Conservation (phyloP, 805 yeast species). For the Candida xiaguanensis region DNA sequence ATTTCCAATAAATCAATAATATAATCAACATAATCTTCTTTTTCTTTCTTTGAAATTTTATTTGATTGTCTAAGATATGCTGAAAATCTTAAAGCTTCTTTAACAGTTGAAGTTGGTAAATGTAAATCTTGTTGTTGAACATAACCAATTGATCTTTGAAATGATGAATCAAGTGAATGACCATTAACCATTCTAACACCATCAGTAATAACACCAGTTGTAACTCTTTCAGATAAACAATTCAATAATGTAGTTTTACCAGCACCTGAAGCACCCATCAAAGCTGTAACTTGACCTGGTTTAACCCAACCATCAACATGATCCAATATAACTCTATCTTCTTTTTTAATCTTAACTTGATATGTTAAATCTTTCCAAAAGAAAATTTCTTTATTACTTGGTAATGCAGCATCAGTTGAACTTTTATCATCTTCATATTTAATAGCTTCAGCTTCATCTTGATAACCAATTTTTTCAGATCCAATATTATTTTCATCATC, state of each 20-base stretch:
- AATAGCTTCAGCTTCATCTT: slow-evolving; percentile 26
- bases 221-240: slow-evolving; percentile 67
- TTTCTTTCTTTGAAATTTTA: slow-evolving; percentile 42
- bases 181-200: slow-evolving; percentile 65
- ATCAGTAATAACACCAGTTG: slow-evolving; percentile 68
- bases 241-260: slow-evolving; percentile 79
- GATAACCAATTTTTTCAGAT: slow-evolving; percentile 24
- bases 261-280: slow-evolving; percentile 87
- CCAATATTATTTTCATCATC: slow-evolving; percentile 15
- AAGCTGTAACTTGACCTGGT: slow-evolving; percentile 78
- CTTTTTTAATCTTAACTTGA: slow-evolving; percentile 59
- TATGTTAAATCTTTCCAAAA: slow-evolving; percentile 78
- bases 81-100: slow-evolving; percentile 66
- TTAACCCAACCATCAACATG: slow-evolving; percentile 61
- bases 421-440: slow-evolving; percentile 9
- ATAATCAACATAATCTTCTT: slow-evolving; percentile 64
- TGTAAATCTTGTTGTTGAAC: slow-evolving; percentile 34
- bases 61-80: slow-evolving; percentile 70
- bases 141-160: slow-evolving; percentile 32
- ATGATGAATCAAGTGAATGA: slow-evolving; percentile 52
- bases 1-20: slow-evolving; percentile 62
- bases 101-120: slow-evolving; percentile 27
- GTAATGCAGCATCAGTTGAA: slow-evolving; percentile 6
- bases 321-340: slow-evolving; percentile 37
- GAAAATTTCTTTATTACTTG: slow-evolving; percentile 46